These are phyloP conservation scores for Leishmania braziliensis DNA, from an alignment of 208 protist species.

Conservation along the genomic window DNA sequence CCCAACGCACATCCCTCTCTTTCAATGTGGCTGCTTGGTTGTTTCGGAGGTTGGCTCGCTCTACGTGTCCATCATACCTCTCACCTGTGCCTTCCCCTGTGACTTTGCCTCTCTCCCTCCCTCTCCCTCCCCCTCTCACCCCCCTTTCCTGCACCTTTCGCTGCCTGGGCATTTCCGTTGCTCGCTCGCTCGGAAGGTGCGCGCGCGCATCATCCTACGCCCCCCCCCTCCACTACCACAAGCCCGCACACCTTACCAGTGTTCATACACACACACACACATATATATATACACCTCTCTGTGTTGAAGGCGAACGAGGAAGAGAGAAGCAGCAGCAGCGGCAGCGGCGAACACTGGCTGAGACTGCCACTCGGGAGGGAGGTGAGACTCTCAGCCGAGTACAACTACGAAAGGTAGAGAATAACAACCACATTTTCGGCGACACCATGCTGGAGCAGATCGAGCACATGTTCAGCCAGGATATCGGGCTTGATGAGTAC, in stretches of 20 bases:
- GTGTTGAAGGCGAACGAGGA: neutral
- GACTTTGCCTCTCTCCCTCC: neutral
- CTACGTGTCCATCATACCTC: too few relatives aligned
- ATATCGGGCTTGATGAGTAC: constrained; percentile 63
- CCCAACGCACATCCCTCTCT: too few relatives aligned
- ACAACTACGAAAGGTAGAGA: neutral
- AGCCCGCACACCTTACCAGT: neutral
- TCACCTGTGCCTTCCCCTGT: too few relatives aligned
- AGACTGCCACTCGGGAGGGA: neutral
- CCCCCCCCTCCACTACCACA: neutral
- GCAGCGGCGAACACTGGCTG: neutral
- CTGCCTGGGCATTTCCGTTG: too few relatives aligned
- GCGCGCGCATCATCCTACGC: too few relatives aligned
- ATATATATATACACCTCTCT: neutral
- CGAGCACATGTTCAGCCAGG: constrained; percentile 27
- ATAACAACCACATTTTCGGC: neutral
- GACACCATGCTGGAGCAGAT: constrained; percentile 23
- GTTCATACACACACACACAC: neutral
- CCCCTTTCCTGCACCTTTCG: too few relatives aligned
- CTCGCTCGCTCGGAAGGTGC: too few relatives aligned
- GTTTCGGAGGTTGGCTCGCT: too few relatives aligned
- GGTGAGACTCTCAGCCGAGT: neutral
- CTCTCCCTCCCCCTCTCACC: neutral
- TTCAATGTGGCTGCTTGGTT: too few relatives aligned
- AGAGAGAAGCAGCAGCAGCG: neutral